Conservation (phyloP, 2,329 filamentous ascomycete genomes). For the Teratosphaeria pseudoeucalypti region DNA sequence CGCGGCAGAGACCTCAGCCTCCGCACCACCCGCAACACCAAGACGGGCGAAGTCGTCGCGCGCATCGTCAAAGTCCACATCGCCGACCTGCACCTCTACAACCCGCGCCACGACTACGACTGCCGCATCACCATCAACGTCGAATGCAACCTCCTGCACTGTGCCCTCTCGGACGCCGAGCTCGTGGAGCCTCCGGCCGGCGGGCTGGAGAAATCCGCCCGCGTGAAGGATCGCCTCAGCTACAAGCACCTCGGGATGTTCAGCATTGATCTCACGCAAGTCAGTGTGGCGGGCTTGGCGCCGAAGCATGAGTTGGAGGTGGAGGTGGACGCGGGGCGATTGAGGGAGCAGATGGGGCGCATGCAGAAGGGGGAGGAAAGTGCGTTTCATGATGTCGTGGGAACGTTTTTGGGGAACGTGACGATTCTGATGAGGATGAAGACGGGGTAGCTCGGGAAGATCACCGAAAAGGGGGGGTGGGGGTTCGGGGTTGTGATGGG, state of each 20-base stretch:
- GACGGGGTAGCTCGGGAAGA: background rate
- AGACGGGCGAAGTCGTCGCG: constrained; percentile 54
- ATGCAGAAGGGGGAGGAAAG: constrained; percentile 35
- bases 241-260: constrained; percentile 73
- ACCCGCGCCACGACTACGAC: constrained; percentile 68
- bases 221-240: constrained; percentile 74
- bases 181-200: constrained; percentile 38
- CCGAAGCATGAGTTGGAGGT: constrained; percentile 77
- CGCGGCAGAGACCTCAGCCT: constrained; percentile 50
- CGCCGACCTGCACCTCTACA: constrained; percentile 75
- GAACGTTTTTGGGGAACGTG: background rate
- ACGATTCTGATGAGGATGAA: background rate
- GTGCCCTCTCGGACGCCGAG: constrained; percentile 43
- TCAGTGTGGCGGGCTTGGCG: constrained; percentile 45
- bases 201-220: constrained; percentile 29
- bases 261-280: constrained; percentile 87
- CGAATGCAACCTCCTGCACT: constrained; percentile 59
- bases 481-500: too few relatives aligned
- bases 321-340: constrained; percentile 54
- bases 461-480: too few relatives aligned
- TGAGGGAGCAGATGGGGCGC: constrained; percentile 55
- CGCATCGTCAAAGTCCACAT: constrained; percentile 91
- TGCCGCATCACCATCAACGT: constrained; percentile 91
- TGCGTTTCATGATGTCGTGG: constrained; percentile 55
- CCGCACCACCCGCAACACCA: constrained; percentile 52